These are phyloP conservation scores for Hippophae tibetana DNA, from an alignment of 306 rosid species.

Conservation along the genomic window DNA sequence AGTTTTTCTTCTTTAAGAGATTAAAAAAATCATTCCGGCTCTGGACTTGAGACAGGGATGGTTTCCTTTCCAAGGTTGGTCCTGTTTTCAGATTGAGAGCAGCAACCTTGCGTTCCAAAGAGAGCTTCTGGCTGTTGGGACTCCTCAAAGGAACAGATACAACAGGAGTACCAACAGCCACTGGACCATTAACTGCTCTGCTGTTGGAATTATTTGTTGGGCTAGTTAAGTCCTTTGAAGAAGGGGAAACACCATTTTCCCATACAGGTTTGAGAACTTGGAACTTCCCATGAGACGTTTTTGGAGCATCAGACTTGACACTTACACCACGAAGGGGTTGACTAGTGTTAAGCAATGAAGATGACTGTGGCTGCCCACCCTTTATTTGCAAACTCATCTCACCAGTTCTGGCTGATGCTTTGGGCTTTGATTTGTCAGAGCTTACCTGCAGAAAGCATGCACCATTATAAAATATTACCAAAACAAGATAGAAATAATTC, in stretches of 20 bases:
- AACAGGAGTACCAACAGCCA: conserved; percentile 52
- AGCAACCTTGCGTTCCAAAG: conserved; percentile 57
- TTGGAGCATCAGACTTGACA: conserved; percentile 60
- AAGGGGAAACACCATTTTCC: conserved; percentile 66
- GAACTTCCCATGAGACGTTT: conserved; percentile 80
- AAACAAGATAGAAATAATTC: not conserved
- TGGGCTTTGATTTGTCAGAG: conserved; percentile 81
- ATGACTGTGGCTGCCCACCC: conserved; percentile 53
- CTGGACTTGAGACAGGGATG: conserved; percentile 71
- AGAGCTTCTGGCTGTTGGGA: conserved; percentile 39
- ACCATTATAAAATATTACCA: conserved; percentile 4
- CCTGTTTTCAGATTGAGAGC: conserved; percentile 61
- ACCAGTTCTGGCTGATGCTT: conserved; percentile 42
- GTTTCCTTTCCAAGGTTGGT: conserved; percentile 62
- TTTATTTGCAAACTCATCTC: conserved; percentile 54
- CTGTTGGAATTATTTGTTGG: conserved; percentile 50
- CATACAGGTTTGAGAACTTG: conserved; percentile 81
- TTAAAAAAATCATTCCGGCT: conserved; percentile 95
- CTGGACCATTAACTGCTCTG: conserved; percentile 49
- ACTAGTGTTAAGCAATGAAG: conserved; percentile 37
- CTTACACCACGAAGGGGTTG: conserved; percentile 62
- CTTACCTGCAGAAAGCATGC: conserved; percentile 37
- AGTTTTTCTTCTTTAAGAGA: conserved; percentile 66
- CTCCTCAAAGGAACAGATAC: conserved; percentile 57
- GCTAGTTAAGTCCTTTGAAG: conserved; percentile 59